Conservation (phyloP, 139 green algal species). For the Trebouxia sp. region DNA sequence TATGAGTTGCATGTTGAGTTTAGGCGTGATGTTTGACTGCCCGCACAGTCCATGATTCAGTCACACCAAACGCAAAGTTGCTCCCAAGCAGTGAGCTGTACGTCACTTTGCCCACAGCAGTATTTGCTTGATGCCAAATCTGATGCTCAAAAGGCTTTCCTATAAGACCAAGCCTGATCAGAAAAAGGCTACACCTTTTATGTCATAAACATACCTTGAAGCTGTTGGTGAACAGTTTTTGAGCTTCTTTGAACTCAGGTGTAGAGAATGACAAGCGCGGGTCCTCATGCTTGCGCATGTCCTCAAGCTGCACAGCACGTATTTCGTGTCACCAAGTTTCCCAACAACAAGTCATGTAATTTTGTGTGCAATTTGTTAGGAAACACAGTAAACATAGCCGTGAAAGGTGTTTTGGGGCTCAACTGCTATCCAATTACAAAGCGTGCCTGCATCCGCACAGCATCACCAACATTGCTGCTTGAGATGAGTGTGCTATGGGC, state of each 20-base stretch:
- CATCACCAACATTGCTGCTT: background rate
- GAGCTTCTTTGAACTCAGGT: conserved; percentile 93
- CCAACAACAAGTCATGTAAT: no score
- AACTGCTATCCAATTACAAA: no score
- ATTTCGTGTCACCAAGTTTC: no score
- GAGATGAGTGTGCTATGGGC: background rate
- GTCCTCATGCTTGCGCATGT: conserved; percentile 84
- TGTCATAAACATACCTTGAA: conserved; percentile 74
- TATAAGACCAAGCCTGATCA: background rate
- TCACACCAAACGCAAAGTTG: no score
- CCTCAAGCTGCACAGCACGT: conserved; percentile 73
- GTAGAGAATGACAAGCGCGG: conserved; percentile 91
- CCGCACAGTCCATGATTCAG: no score
- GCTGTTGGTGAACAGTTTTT: conserved; percentile 85
- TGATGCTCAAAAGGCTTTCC: conserved; percentile 5
- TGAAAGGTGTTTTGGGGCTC: no score
- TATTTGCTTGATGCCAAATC: no score
- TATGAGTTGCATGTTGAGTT: no score
- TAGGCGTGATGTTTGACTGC: no score
- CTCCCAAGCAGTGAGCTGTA: no score
- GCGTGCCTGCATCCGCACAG: no score
- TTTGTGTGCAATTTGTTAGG: background rate
- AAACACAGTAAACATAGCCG: background rate
- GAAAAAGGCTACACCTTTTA: background rate
- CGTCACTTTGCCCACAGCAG: no score